phyloP scores from a whole-genome alignment of 805 yeast species.

The Barnettozyma sp. region DNA sequence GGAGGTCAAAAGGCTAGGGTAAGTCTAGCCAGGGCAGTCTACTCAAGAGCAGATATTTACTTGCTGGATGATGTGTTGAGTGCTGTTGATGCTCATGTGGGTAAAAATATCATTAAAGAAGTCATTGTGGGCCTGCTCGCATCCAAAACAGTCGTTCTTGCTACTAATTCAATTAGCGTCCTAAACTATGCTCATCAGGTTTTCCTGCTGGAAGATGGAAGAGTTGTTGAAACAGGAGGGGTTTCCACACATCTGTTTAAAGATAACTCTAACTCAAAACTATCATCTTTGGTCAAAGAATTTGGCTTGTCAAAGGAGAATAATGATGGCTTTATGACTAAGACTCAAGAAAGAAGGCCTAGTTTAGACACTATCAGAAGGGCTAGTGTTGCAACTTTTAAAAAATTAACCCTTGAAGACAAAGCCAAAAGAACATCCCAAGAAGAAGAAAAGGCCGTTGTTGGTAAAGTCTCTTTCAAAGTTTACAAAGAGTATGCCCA shows the following conservation, averaged over 20 bases:
- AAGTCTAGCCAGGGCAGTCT: conserved; percentile 91
- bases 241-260: too few relatives aligned
- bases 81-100: conserved; percentile 97
- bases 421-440: conserved; percentile 36
- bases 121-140: conserved; percentile 81
- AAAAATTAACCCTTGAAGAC: conserved; percentile 30
- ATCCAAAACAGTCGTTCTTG: conserved; percentile 68
- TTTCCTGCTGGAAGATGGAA: conserved; percentile 62
- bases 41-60: conserved; percentile 88
- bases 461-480: conserved; percentile 50
- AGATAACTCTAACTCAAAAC: conserved; percentile 38
- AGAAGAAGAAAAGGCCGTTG: conserved; percentile 45
- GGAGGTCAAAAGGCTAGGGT: conserved; percentile 98
- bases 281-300: conserved; percentile 50
- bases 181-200: conserved; percentile 67
- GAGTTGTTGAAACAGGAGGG: conserved; percentile 60
- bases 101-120: conserved; percentile 72
- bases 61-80: conserved; percentile 87
- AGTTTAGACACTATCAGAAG: conserved; percentile 32
- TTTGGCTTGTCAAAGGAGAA: conserved; percentile 48
- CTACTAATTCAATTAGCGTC: conserved; percentile 83
- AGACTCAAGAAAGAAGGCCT: conserved; percentile 12
- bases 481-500: conserved; percentile 49
- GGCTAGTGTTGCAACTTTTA: conserved; percentile 60
- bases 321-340: conserved; percentile 9